phyloP scores from a whole-genome alignment of 2,329 filamentous ascomycete species.

The Aureobasidium sp. region DNA sequence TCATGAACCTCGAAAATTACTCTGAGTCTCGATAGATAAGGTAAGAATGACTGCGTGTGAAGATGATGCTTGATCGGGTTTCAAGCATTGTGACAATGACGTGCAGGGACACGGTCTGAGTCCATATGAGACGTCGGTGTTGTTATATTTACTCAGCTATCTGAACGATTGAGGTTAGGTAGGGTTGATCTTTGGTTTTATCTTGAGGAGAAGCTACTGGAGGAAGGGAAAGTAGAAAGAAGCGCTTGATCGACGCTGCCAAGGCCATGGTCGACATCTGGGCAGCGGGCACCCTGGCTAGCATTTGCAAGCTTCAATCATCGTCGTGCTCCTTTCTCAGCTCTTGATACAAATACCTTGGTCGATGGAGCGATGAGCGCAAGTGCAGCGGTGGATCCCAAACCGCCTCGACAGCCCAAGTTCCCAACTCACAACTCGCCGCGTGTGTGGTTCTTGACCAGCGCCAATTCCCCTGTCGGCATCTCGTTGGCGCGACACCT shows the following conservation, averaged over 20 bases:
- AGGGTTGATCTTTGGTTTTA: background rate
- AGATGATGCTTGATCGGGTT: background rate
- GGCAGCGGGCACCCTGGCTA: background rate
- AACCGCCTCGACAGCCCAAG: conserved; percentile 36
- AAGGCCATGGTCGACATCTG: background rate
- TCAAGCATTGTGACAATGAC: no score
- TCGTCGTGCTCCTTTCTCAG: background rate
- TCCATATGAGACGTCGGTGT: no score
- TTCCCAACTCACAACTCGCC: conserved; percentile 60
- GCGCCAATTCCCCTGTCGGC: conserved; percentile 75
- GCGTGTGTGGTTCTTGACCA: conserved; percentile 88
- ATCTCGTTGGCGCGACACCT: conserved; percentile 75
- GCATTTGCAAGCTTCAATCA: background rate
- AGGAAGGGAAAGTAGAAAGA: background rate
- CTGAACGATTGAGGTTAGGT: no score
- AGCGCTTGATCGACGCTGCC: background rate
- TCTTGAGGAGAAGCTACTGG: no score
- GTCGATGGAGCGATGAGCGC: conserved; percentile 10
- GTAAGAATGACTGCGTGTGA: background rate
- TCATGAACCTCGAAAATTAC: no score
- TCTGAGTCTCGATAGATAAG: background rate
- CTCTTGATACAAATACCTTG: background rate
- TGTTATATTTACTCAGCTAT: no score
- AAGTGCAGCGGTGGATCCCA: conserved; percentile 20
- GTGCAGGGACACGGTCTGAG: no score